Conservation (phyloP, 1,139 yeast genomes). For the Torulaspora globosa region DNA sequence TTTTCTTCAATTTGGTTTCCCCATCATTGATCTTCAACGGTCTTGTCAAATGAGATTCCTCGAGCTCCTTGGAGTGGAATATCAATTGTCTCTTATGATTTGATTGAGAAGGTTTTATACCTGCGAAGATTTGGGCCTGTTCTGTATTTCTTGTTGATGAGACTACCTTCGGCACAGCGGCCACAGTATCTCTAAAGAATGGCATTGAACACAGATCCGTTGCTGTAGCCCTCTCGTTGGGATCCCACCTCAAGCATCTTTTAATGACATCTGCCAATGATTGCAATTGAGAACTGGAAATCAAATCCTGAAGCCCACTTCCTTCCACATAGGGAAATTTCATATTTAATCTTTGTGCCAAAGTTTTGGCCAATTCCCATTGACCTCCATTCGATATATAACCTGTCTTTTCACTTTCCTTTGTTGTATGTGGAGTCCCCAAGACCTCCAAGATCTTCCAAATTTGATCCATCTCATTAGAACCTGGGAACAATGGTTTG, state of each 20-base stretch:
- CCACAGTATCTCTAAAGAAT: conserved; percentile 49
- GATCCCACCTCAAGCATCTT: conserved; percentile 64
- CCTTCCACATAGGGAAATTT: conserved; percentile 48
- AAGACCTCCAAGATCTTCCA: conserved; percentile 60
- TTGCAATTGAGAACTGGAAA: conserved; percentile 41
- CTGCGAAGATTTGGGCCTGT: conserved; percentile 31
- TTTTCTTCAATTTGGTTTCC: background rate
- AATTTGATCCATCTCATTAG: conserved; percentile 71
- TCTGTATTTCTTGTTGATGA: conserved; percentile 19
- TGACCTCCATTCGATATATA: conserved; percentile 56
- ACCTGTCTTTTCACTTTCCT: conserved; percentile 23
- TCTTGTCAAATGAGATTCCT: conserved; percentile 4
- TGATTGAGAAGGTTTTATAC: conserved; percentile 17
- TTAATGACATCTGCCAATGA: conserved; percentile 50
- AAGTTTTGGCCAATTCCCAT: conserved; percentile 56
- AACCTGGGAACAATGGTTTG: conserved; percentile 80
- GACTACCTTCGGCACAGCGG: conserved; percentile 20
- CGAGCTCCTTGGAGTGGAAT: conserved; percentile 13
- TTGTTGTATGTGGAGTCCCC: conserved; percentile 58
- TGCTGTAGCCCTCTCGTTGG: conserved; percentile 50
- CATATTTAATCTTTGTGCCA: conserved; percentile 52
- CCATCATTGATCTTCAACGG: conserved; percentile 1
- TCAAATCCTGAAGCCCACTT: conserved; percentile 37
- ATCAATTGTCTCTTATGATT: conserved; percentile 15
- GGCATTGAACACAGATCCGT: conserved; percentile 45